Conservation (phyloP, 2,329 filamentous ascomycete species). For the Sporothrix pseudoabietina region DNA sequence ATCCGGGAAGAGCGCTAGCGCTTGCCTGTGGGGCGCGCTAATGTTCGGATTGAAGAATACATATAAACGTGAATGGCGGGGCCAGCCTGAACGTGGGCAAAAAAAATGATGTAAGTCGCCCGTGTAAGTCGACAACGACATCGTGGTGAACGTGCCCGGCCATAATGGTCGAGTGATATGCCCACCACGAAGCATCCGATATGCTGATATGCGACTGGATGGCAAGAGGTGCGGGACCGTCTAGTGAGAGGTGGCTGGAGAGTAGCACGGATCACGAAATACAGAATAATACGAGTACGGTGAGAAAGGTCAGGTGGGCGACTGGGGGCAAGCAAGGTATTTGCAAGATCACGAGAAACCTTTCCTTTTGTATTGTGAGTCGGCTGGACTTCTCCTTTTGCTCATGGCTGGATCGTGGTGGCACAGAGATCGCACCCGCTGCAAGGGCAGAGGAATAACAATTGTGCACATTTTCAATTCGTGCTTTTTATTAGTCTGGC, state of each 20-base stretch:
- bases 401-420: background rate
- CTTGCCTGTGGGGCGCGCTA: background rate
- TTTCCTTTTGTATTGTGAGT: background rate
- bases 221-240: background rate
- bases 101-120: background rate
- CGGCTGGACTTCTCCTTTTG: background rate
- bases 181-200: background rate
- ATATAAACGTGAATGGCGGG: background rate
- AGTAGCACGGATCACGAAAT: no score
- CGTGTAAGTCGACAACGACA: background rate
- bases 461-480: background rate
- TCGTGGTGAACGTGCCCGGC: background rate
- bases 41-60: slow-evolving; percentile 22
- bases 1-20: slow-evolving; percentile 2
- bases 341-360: background rate
- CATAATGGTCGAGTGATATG: background rate
- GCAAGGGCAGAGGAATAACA: background rate
- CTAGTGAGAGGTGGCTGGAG: background rate
- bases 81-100: background rate
- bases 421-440: background rate
- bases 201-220: background rate
- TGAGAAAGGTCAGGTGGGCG: background rate
- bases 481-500: background rate
- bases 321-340: background rate
- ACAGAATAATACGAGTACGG: background rate